Evolutionary conservation across 2,329 filamentous ascomycete species (phyloP), one percentile per base, ranked within the genome.

Genomic region (Aspergillus melleus): DNA sequence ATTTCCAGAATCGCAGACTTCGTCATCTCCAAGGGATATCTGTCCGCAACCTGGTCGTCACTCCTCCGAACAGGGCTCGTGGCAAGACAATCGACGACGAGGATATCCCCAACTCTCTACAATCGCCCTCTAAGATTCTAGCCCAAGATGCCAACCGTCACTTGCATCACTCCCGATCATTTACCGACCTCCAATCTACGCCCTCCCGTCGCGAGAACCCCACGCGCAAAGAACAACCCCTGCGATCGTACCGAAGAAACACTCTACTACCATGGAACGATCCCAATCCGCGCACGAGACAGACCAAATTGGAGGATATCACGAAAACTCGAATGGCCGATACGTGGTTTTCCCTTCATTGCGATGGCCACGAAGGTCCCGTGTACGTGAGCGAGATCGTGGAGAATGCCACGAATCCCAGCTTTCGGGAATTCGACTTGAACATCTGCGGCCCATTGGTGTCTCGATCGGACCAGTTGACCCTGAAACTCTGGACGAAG

Each of bases 361-460:
- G 88, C 50, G 79, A 85, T 1, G 84, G 79, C 3, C 77, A 86
- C 54, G 76, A 83, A 51, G 88, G 91, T 16, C 92, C 94, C 0
- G 79, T 97, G n/a, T 97, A 97, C 74, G 86, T 96, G 68, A 96
- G 92, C 70, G 94, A 98, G 77, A 82, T 90, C 22, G 85, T 88
- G 29, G 85, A 90, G 66, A 87, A 87, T 69, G 88, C 90, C n/a
- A 92, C 92, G 77, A 97, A 97, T 74, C 95, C 95, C 64, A 92
- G 90, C 68, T 98, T 96, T 73, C 87, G 86, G 49, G 89, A 90
- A 72, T 96, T 97, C 72, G 89, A 96, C 62, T 83, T 96, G 6
- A 83, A 84, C 24, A 77, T 81, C 6, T 86, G 84, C 63, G 86
- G 84, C 0, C 84, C 90, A 0, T 72, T 77, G 2, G 81, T 92